Conservation (phyloP, 192 early-diverging fungal genomes). For the Helicostylum pulchrum region DNA sequence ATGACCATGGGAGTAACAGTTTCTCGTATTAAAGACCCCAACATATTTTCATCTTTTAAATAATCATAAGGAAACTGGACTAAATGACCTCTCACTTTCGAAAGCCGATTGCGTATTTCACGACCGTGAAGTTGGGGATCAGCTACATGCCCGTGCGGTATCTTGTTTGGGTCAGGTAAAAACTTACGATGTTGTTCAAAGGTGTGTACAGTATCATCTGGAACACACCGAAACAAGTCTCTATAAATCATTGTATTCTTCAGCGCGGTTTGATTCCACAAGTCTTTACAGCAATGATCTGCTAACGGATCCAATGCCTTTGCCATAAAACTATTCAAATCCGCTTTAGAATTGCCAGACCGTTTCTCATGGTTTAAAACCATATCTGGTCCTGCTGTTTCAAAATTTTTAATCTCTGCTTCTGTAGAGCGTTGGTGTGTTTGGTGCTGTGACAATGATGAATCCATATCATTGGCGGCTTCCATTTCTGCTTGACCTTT, state of each 20-base stretch:
- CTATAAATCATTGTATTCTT: slow-evolving; percentile 69
- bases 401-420: background rate
- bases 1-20: slow-evolving; percentile 53
- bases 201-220: slow-evolving; percentile 68
- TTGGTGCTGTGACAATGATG: too few relatives aligned
- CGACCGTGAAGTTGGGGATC: slow-evolving; percentile 33
- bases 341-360: background rate
- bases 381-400: slow-evolving; percentile 1
- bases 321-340: slow-evolving; percentile 21
- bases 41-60: slow-evolving; percentile 48
- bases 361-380: slow-evolving; percentile 9
- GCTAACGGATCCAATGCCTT: slow-evolving; percentile 69
- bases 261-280: slow-evolving; percentile 59
- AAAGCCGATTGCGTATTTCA: slow-evolving; percentile 32
- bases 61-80: slow-evolving; percentile 52
- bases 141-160: slow-evolving; percentile 50
- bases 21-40: slow-evolving; percentile 45
- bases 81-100: slow-evolving; percentile 46
- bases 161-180: slow-evolving; percentile 42
- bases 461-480: too few relatives aligned
- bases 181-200: slow-evolving; percentile 55
- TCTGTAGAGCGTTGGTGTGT: slow-evolving; percentile 11
- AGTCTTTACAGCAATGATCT: slow-evolving; percentile 55
- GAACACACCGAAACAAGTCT: slow-evolving; percentile 80
- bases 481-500: too few relatives aligned